Percentiles rank a stretch among this genome's conserved stretches.
Evolutionary conservation across 164 flowering plant species (phyloP).

Genomic region (Houttuynia cordata): DNA sequence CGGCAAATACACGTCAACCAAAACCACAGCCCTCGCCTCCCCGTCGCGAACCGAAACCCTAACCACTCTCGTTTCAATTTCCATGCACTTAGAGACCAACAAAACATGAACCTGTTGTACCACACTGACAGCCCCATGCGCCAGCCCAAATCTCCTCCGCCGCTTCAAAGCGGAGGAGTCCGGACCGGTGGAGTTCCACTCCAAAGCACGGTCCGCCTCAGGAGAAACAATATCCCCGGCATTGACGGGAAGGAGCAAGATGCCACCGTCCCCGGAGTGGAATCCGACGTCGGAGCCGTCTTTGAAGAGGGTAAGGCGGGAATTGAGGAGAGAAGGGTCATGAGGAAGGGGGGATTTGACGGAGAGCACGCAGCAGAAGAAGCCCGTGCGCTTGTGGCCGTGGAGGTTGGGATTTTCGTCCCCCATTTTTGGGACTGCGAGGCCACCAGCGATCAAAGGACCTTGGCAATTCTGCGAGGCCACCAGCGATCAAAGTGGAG

Average conservation of each 20-base stretch:
- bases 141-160: constrained; percentile 31
- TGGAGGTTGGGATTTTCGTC: background rate
- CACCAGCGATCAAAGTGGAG: no score
- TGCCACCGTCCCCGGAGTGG: constrained; percentile 13
- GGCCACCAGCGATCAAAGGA: background rate
- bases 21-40: constrained; percentile 42
- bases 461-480: background rate
- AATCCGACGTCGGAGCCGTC: constrained; percentile 11
- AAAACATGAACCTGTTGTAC: constrained; percentile 46
- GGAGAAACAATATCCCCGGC: background rate
- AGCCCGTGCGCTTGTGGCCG: constrained; percentile 61
- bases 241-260: constrained; percentile 4
- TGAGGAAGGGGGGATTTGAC: constrained; percentile 10
- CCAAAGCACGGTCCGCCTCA: background rate
- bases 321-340: constrained; percentile 1
- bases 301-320: constrained; percentile 8
- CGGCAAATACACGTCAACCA: constrained; percentile 75
- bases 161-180: constrained; percentile 19
- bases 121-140: constrained; percentile 42
- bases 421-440: background rate
- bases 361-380: constrained; percentile 37
- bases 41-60: constrained; percentile 14
- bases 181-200: background rate
- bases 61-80: constrained; percentile 36
- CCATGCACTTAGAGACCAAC: constrained; percentile 42